A percentile compares a stretch with the other conserved stretches of the same genome.
Evolutionary conservation across 192 early-diverging fungal genomes (phyloP).

Genomic region (Coemansia sp.): DNA sequence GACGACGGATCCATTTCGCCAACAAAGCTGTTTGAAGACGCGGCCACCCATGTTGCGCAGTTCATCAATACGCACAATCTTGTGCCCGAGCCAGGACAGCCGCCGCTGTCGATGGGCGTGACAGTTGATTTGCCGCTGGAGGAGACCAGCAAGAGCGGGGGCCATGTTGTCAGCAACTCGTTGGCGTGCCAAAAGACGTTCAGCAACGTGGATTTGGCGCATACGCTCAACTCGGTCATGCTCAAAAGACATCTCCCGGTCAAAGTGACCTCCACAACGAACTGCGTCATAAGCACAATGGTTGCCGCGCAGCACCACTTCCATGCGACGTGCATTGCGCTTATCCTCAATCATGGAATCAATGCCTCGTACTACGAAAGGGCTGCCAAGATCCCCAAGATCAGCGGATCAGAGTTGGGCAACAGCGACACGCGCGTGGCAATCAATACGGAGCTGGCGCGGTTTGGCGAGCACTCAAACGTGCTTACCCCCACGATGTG

Average conservation of each 20-base stretch:
- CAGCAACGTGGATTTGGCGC: constrained; percentile 73
- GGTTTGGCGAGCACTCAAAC: constrained; percentile 68
- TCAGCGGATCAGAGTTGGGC: constrained; percentile 31
- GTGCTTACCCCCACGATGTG: constrained; percentile 75
- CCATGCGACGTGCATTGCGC: constrained; percentile 70
- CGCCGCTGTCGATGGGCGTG: constrained; percentile 63
- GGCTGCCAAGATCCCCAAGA: constrained; percentile 58
- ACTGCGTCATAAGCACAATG: constrained; percentile 92
- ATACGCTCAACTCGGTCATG: constrained; percentile 71
- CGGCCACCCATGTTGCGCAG: constrained; percentile 73
- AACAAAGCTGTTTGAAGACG: constrained; percentile 60
- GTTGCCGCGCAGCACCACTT: constrained; percentile 81
- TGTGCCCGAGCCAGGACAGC: background rate
- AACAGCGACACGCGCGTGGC: constrained; percentile 59
- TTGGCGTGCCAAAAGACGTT: constrained; percentile 47
- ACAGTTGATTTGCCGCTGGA: constrained; percentile 91
- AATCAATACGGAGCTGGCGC: constrained; percentile 95
- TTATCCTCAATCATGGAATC: constrained; percentile 93
- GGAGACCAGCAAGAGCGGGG: constrained; percentile 71
- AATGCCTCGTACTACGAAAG: constrained; percentile 94
- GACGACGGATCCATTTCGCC: too few relatives aligned
- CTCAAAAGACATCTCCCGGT: constrained; percentile 69
- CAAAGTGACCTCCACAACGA: constrained; percentile 80
- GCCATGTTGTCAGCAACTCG: constrained; percentile 50
- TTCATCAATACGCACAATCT: constrained; percentile 62